These are phyloP conservation scores for Cercis canadensis DNA, from an alignment of 306 rosid species.

Conservation along the genomic window DNA sequence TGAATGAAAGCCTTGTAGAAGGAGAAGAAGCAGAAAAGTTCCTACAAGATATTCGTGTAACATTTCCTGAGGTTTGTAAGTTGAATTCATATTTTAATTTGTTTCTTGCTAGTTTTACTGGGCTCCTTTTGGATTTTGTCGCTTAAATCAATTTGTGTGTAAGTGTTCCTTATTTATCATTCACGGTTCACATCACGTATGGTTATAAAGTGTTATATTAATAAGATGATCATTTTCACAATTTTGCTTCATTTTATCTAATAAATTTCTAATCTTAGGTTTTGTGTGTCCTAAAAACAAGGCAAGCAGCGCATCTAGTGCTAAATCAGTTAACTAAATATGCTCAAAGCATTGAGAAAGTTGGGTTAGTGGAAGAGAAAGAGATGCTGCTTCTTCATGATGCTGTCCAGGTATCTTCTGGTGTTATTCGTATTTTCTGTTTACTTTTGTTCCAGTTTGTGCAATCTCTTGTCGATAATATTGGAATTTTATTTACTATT, in stretches of 20 bases:
- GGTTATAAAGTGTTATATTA: conserved; percentile 9
- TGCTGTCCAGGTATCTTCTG: conserved; percentile 75
- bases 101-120: conserved; percentile 20
- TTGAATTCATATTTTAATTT: conserved; percentile 11
- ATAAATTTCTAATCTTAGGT: conserved; percentile 69
- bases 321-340: conserved; percentile 75
- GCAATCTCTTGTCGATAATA: conserved; percentile 7
- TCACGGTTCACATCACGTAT: too few species aligned
- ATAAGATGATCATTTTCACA: conserved; percentile 16
- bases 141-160: conserved; percentile 18
- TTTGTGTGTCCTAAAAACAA: conserved; percentile 83
- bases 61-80: conserved; percentile 87
- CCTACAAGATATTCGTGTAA: conserved; percentile 74
- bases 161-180: background rate
- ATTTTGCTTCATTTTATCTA: conserved; percentile 9
- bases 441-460: conserved; percentile 2
- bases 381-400: conserved; percentile 96
- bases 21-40: conserved; percentile 85
- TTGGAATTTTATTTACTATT: conserved; percentile 12
- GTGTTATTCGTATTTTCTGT: conserved; percentile 18
- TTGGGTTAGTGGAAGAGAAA: conserved; percentile 84
- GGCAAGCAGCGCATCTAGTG: conserved; percentile 84
- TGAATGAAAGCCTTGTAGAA: conserved; percentile 78
- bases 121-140: conserved; percentile 7
- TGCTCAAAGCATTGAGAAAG: conserved; percentile 82